A percentile compares a stretch with the other conserved stretches of the same genome.
Conservation (phyloP, 805 yeast species). For the Yamadazyma philogaea region DNA sequence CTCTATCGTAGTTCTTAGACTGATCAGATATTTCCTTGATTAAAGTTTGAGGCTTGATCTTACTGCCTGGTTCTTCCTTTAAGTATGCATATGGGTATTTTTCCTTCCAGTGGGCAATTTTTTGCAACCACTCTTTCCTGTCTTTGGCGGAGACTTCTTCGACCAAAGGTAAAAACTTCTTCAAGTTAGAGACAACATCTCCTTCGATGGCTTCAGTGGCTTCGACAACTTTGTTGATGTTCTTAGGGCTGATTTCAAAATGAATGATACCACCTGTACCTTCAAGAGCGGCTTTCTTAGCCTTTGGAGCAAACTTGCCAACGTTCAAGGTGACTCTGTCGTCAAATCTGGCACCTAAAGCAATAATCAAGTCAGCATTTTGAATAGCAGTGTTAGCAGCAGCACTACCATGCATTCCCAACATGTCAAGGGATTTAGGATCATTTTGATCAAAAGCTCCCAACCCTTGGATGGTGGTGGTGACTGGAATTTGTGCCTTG, state of each 20-base stretch:
- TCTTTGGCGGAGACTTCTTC: constrained; percentile 47
- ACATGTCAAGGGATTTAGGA: constrained; percentile 87
- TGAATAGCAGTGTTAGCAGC: constrained; percentile 95
- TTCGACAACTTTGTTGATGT: constrained; percentile 94
- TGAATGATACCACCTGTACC: constrained; percentile 94
- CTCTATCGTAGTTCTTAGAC: constrained; percentile 59
- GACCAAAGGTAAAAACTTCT: constrained; percentile 67
- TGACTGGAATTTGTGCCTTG: constrained; percentile 90
- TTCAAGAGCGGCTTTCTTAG: constrained; percentile 83
- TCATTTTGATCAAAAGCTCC: constrained; percentile 94
- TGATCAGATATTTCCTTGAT: constrained; percentile 74
- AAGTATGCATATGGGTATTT: constrained; percentile 84
- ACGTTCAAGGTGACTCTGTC: constrained; percentile 94
- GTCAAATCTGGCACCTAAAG: constrained; percentile 96
- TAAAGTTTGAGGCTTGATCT: constrained; percentile 90
- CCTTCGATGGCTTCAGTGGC: constrained; percentile 98
- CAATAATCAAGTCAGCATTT: constrained; percentile 87
- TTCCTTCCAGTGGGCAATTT: constrained; percentile 76
- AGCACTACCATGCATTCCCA: constrained; percentile 98
- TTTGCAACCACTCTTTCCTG: constrained; percentile 78
- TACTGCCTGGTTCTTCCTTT: constrained; percentile 73
- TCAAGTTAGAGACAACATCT: constrained; percentile 80
- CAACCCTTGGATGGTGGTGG: constrained; percentile 90
- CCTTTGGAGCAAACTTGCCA: constrained; percentile 88
- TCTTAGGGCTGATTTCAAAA: constrained; percentile 94